Percentiles rank a stretch among this genome's conserved stretches.
Conservation (phyloP, 1,284 basidiomycete genomes). For the Phellinidium pouzarii region DNA sequence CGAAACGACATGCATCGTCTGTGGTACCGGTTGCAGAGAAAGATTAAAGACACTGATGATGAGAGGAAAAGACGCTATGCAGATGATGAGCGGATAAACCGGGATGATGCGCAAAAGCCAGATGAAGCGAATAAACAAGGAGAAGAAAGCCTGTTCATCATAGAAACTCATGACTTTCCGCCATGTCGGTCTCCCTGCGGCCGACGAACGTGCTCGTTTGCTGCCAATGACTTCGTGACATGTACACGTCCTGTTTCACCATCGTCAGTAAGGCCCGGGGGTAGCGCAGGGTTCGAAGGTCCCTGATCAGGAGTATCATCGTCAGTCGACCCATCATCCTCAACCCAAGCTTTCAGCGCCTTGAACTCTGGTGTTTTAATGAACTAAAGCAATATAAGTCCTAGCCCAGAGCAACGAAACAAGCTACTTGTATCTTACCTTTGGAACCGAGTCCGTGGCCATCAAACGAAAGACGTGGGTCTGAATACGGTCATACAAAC, state of each 20-base stretch:
- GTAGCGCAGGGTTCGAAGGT: constrained; percentile 45
- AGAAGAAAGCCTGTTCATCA: background rate
- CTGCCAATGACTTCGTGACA: constrained; percentile 76
- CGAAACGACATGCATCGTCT: constrained; percentile 6
- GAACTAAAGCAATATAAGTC: constrained; percentile 44
- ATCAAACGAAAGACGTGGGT: constrained; percentile 94
- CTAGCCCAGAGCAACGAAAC: constrained; percentile 2
- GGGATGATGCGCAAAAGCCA: constrained; percentile 22
- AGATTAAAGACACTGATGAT: background rate
- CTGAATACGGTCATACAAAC: constrained; percentile 93
- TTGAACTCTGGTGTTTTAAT: constrained; percentile 78
- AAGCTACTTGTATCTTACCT: constrained; percentile 43
- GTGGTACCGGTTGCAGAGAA: constrained; percentile 7
- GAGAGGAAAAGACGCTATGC: constrained; percentile 5
- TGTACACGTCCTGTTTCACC: constrained; percentile 70
- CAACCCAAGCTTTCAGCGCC: constrained; percentile 66
- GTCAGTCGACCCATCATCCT: constrained; percentile 61
- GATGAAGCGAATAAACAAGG: constrained; percentile 24
- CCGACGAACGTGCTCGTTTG: constrained; percentile 48
- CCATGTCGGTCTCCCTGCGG: constrained; percentile 35
- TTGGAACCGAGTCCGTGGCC: constrained; percentile 96
- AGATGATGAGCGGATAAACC: constrained; percentile 9
- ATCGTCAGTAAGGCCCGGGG: constrained; percentile 53
- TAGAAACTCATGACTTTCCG: constrained; percentile 17
- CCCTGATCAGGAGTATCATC: constrained; percentile 53